phyloP scores from a whole-genome alignment of 257 asterid species.

The Scutellaria barbata region DNA sequence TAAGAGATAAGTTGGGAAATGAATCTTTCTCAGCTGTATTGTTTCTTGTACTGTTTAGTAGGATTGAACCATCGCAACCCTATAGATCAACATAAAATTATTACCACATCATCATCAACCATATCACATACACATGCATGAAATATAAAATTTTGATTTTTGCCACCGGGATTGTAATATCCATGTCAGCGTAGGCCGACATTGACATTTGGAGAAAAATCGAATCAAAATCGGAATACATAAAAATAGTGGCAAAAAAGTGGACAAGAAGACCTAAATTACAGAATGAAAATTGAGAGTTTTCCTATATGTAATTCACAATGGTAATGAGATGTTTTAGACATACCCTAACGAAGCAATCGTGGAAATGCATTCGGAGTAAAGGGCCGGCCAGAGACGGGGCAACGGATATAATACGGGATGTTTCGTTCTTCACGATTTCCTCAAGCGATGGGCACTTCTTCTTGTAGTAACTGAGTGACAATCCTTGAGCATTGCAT shows the following conservation, averaged over 20 bases:
- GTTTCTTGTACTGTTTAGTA: slow-evolving; percentile 50
- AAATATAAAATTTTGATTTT: too few relatives aligned
- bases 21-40: slow-evolving; percentile 58
- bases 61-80: slow-evolving; percentile 80
- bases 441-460: slow-evolving; percentile 57
- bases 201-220: too few relatives aligned
- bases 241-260: too few relatives aligned
- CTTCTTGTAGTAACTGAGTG: slow-evolving; percentile 41
- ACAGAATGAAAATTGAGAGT: too few relatives aligned
- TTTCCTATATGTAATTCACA: too few relatives aligned
- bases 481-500: slow-evolving; percentile 45
- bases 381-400: slow-evolving; percentile 66
- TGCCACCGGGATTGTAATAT: too few relatives aligned
- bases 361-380: slow-evolving; percentile 80
- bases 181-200: too few relatives aligned
- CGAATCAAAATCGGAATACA: too few relatives aligned
- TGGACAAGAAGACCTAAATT: too few relatives aligned
- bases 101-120: not conserved
- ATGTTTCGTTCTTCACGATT: slow-evolving; percentile 50
- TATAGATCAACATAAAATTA: slow-evolving; percentile 9
- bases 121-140: not conserved
- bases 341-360: slow-evolving; percentile 72
- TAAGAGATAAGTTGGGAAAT: slow-evolving; percentile 52
- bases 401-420: slow-evolving; percentile 39
- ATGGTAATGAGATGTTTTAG: too few relatives aligned